A percentile compares a stretch with the other conserved stretches of the same genome.
Evolutionary conservation across 768 basidiomycete species (phyloP).

Genomic region (Mrakia gelida): DNA sequence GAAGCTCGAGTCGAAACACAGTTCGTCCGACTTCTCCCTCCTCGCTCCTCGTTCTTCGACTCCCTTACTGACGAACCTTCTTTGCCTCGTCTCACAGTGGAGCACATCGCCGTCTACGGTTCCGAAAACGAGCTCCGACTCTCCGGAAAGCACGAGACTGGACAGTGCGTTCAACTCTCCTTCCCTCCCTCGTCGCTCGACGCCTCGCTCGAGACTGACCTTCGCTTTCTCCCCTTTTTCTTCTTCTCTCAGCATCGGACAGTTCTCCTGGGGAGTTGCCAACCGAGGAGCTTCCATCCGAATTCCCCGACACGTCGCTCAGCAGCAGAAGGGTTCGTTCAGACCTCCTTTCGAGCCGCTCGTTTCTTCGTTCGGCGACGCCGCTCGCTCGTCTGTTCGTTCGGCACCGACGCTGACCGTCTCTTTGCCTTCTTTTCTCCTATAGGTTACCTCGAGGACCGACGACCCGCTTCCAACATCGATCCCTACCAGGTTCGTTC

Average conservation of each 20-base stretch:
- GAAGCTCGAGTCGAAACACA: conserved; percentile 82
- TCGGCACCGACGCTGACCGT: background rate
- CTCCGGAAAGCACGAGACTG: conserved; percentile 96
- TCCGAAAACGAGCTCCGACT: conserved; percentile 95
- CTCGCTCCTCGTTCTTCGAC: background rate
- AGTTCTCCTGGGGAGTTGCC: conserved; percentile 91
- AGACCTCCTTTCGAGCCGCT: background rate
- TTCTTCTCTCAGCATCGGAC: conserved; percentile 53
- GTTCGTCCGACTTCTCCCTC: background rate
- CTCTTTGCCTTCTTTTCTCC: background rate
- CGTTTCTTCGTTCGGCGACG: conserved; percentile 48
- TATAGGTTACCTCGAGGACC: conserved; percentile 20
- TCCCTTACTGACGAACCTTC: background rate
- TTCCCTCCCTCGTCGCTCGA: too few relatives aligned
- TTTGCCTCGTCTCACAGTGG: background rate
- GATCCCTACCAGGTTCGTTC: conserved; percentile 68
- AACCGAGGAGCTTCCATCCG: conserved; percentile 96
- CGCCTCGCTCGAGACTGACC: too few relatives aligned
- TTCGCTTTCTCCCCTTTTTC: too few relatives aligned
- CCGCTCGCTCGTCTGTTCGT: conserved; percentile 57
- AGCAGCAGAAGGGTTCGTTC: conserved; percentile 70
- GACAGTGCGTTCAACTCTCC: conserved; percentile 48
- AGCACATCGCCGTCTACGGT: conserved; percentile 49
- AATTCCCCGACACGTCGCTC: conserved; percentile 87
- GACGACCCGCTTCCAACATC: conserved; percentile 85